Base-by-base conservation (phyloP, 768 basidiomycete species). In the Rhodotorula taiwanensis region DNA sequence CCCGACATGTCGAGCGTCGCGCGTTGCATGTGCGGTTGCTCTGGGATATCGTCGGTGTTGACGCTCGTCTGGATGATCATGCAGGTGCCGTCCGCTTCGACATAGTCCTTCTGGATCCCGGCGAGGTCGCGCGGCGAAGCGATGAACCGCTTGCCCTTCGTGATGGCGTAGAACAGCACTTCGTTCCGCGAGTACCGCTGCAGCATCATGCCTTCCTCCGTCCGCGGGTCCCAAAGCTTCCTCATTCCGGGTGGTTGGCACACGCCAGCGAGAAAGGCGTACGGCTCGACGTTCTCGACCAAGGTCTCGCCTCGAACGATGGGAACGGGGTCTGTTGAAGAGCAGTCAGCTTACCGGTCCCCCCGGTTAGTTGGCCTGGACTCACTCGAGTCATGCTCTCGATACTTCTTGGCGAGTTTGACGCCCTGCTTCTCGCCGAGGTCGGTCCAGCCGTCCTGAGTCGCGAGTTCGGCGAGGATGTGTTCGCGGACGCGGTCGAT, bases 121-220 rank as follows among this genome's bases (percentile, higher is more conserved):
- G 59, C 54, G 43, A 65, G 51, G 54, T 65, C 64, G 7, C 64
- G 42, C 23, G 64, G 64, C 28, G 21, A 25, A 7, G 64, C 64
- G 34, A 65, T 52, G 43, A 60, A 56, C 44, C 45, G 43, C n/a
- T 55, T 60, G 23, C 64, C 64, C 30, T 60, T 60, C 2, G 64
- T 60, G 13, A 65, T n/a, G n/a, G 64, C 64, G 42, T 52, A 60
- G 30, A 65, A 65, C 23, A 60, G 59, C 45, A 65, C 64, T 9
- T 43, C 55, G 58, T 56, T 56, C 5, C 64, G 55, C 44, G 27
- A 30, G 28, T 16, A 42, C 1, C 27, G 27, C 41, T 42, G 52
- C 5, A 62, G 33, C 58, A 65, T 65, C 50, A 28, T 55, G 18
- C 64, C 64, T 1, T 15, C 7, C 25, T 65, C 64, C 18, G 49